Percentiles rank a stretch among this genome's conserved stretches.
Conservation (phyloP, 202 grass and related monocot genomes). For the Panicum virgatum region DNA sequence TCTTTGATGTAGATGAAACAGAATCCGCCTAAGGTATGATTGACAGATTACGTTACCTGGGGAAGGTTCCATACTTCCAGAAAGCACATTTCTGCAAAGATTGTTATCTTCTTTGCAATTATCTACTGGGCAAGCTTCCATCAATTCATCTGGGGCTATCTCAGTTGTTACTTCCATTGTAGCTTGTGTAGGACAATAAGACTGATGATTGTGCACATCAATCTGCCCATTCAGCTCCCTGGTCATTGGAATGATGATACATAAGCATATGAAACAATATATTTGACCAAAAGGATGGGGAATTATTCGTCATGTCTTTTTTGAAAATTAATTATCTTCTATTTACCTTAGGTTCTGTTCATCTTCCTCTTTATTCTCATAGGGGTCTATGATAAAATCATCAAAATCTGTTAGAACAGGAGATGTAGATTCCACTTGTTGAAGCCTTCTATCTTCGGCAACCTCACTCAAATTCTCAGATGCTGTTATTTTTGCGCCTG, state of each 20-base stretch:
- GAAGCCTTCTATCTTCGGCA: slow-evolving; percentile 32
- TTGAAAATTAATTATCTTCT: not conserved
- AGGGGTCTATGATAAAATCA: slow-evolving; percentile 81
- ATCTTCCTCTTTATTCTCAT: slow-evolving; percentile 56
- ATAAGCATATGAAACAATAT: slow-evolving; percentile 24
- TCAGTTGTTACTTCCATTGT: slow-evolving; percentile 40
- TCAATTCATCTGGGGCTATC: slow-evolving; percentile 25
- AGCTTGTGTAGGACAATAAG: slow-evolving; percentile 37
- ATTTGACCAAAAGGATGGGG: slow-evolving; percentile 22
- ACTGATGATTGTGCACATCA: slow-evolving; percentile 27
- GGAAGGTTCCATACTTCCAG: slow-evolving; percentile 39
- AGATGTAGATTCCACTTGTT: slow-evolving; percentile 36
- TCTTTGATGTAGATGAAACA: slow-evolving; percentile 30
- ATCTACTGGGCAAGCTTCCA: slow-evolving; percentile 31
- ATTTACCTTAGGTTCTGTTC: slow-evolving; percentile 54
- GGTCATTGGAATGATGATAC: slow-evolving; percentile 23
- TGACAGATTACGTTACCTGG: slow-evolving; percentile 48
- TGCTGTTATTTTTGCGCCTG: slow-evolving; percentile 40
- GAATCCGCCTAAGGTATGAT: not conserved
- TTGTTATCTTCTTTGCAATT: slow-evolving; percentile 15
- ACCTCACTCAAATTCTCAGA: slow-evolving; percentile 41
- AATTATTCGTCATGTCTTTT: slow-evolving; percentile 22
- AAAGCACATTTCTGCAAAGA: slow-evolving; percentile 37
- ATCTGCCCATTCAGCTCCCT: slow-evolving; percentile 41
- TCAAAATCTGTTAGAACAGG: slow-evolving; percentile 49